Evolutionary conservation across 441 rosid species (phyloP).

Genomic region (Bruguiera hainesii): DNA sequence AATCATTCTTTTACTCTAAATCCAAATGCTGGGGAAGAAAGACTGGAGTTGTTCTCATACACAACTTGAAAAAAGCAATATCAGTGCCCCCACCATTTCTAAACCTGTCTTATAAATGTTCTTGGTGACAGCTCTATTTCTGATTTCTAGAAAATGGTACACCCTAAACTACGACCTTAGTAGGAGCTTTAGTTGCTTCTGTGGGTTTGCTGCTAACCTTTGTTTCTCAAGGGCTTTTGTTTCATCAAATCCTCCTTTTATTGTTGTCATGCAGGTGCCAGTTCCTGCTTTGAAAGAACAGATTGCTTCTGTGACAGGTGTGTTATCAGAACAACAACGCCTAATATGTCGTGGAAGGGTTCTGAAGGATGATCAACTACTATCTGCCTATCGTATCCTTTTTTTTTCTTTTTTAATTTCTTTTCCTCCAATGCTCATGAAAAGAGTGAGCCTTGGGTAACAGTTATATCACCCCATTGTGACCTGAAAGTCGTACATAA

Average conservation of each 20-base stretch:
- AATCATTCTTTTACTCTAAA: background rate
- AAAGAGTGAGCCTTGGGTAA: too few relatives aligned
- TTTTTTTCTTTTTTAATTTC: background rate
- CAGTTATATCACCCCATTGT: too few relatives aligned
- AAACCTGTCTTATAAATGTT: background rate
- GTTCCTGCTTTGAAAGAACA: slow-evolving; percentile 95
- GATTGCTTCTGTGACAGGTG: slow-evolving; percentile 92
- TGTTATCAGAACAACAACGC: slow-evolving; percentile 87
- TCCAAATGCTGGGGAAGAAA: background rate
- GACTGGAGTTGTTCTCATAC: background rate
- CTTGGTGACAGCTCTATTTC: too few relatives aligned
- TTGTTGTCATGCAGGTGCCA: slow-evolving; percentile 54
- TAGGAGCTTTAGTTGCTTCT: background rate
- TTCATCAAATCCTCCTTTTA: background rate
- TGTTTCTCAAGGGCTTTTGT: background rate
- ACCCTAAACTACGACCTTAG: background rate
- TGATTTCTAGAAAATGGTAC: background rate
- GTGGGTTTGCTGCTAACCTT: background rate
- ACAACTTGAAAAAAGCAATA: background rate
- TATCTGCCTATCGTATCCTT: slow-evolving; percentile 99
- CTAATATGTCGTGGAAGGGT: slow-evolving; percentile 94
- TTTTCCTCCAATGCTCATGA: background rate
- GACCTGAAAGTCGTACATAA: too few relatives aligned
- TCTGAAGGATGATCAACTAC: slow-evolving; percentile 88
- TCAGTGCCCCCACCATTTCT: background rate